Evolutionary conservation across 2,329 filamentous ascomycete species (phyloP).

Genomic region (Fusarium phyllophilum): DNA sequence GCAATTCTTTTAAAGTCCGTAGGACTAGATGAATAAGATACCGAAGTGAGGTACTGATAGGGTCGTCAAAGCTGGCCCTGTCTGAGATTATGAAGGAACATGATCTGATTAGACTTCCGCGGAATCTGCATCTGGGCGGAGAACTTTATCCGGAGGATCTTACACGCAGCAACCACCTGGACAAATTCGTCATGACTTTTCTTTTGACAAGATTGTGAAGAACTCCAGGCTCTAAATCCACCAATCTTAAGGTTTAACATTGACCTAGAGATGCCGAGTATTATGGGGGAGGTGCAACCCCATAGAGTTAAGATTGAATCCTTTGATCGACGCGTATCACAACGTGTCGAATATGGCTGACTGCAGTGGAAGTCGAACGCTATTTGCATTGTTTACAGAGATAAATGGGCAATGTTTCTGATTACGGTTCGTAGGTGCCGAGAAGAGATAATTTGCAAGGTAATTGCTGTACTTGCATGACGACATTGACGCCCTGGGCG

Average conservation of each 20-base stretch:
- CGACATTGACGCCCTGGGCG: background rate
- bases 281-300: background rate
- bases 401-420: too few relatives aligned
- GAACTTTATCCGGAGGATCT: background rate
- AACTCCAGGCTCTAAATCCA: background rate
- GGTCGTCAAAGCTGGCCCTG: background rate
- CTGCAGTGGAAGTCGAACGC: background rate
- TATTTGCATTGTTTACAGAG: background rate
- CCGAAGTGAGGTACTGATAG: background rate
- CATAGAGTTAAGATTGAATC: background rate
- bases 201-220: background rate
- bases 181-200: background rate
- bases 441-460: background rate
- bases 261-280: background rate
- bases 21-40: fast-evolving
- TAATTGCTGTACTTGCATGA: background rate
- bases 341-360: background rate
- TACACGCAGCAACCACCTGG: background rate
- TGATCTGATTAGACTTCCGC: background rate
- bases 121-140: background rate
- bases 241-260: background rate
- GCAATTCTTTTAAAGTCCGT: background rate
- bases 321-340: background rate
- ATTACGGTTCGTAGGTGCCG: background rate
- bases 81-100: background rate